Evolutionary conservation across 768 basidiomycete species (phyloP), one percentile per base, ranked within the genome.

Genomic region (Kwoniella pini): DNA sequence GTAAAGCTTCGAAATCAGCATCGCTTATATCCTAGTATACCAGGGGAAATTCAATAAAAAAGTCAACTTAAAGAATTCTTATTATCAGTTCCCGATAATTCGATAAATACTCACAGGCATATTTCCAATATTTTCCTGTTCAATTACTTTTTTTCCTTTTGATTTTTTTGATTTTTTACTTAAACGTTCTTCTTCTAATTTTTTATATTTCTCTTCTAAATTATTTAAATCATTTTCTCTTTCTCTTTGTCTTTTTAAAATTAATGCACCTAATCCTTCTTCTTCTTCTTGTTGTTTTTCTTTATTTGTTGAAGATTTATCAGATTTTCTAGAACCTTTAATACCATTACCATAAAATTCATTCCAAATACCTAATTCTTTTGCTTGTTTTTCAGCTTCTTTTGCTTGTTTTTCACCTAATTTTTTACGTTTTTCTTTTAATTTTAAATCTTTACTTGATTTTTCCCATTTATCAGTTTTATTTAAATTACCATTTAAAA

Each of bases 301-400:
- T 89, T 90, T 77, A 89, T 87, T 62, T 72, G 19, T 65, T 68
- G 2, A 60, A 60, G 58, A 78, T 15, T 15, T 7, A 36, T 36
- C n/a, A n/a, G 33, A 36, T 36, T 36, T 79, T 9, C 88, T 85
- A 78, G 91, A 91, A 54, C 90, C 85, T 75, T 95, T 94, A 81
- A 90, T 89, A 74, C 91, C 89, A 74, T 86, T 87, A 26, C 77
- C 77, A 49, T 75, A 79, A 52, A 80, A 79, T 62, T 79, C 79
- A 19, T 96, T 92, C 91, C 91, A 94, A 10, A 96, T 89, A 2
- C 92, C 93, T 15, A 97, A 79, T 64, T 91, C 90, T 67, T 86
- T 90, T 4, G 93, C 93, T 40, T 87, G 80, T 19, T 84, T 82
- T 77, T 81, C 93, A 3, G 93, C 93, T 69, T 95, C 91, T 56